Base-by-base conservation (phyloP, 2,329 filamentous ascomycete species). In the Lasiodiplodia gonubiensis region DNA sequence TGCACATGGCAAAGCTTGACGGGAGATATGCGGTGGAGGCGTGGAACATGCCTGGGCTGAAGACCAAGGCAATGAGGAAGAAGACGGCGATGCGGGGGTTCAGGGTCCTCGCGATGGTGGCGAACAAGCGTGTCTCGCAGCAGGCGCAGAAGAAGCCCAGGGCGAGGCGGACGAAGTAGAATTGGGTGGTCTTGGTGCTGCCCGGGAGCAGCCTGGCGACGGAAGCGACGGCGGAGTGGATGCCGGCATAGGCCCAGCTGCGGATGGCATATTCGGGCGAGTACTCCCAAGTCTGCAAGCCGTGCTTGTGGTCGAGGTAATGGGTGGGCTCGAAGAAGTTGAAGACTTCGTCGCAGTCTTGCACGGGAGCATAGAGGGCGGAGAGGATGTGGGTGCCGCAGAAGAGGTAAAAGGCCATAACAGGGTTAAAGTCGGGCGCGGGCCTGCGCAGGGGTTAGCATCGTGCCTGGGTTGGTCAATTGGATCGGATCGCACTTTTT, bases 311-410 rank as follows among this genome's bases (percentile, higher is more conserved):
- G 68, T 89, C 91, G 33, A 99, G 86, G 79, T 97, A 99, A 80
- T 99, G 95, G 0, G 94, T 89, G 0, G 95, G 94, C 75, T 99
- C 95, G 93, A 94, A 99, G 83, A 97, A 99, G 79, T 99, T 99
- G 86, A 97, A 99, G 12, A 94, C 94, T 82, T 99, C 95, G 74
- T 99, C 95, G 77, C 95, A 99, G 80, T 99, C 95, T 78, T 97
- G 94, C 71, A 99, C 97, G 0, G 95, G 95, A 2, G 93, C 90
- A 77, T 90, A 94, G 37, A 91, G 75, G 12, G 94, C 95, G 7
- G 94, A 92, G 25, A 94, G 74, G 21, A 91, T 71, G 75, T 93
- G 93, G 71, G 91, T 89, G 35, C 84, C 82, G 54, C 96, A 82
- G 77, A 96, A 95, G 70, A 92, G 80, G 75, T 91, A 95, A 77